Evolutionary conservation across 257 asterid genomes (phyloP).

Genomic region (Solanum clarkiae): DNA sequence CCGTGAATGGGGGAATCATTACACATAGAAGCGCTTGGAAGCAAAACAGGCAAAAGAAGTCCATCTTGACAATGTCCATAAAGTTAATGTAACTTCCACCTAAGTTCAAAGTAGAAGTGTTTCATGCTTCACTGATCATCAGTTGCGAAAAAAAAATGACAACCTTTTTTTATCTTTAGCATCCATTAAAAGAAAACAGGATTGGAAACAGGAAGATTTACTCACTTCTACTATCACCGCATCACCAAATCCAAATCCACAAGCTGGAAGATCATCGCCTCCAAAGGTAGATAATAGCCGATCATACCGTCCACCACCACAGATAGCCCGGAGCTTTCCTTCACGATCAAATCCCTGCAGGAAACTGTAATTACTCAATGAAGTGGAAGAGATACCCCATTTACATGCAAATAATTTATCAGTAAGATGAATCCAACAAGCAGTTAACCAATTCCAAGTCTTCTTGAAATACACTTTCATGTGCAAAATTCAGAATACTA

Average conservation of each 20-base stretch:
- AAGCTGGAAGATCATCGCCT: slow-evolving; percentile 90
- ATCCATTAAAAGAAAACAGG: background rate
- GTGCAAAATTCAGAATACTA: background rate
- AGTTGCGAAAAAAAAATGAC: background rate
- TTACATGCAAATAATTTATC: background rate
- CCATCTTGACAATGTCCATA: background rate
- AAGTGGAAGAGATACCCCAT: background rate
- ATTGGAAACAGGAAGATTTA: background rate
- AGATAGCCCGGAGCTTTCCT: slow-evolving; percentile 89
- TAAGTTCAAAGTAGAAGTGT: background rate
- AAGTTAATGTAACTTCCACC: background rate
- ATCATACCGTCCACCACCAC: slow-evolving; percentile 98
- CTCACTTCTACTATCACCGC: slow-evolving; percentile 96
- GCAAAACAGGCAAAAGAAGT: background rate
- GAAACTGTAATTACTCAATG: background rate
- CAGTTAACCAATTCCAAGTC: background rate
- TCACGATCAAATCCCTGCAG: slow-evolving; percentile 85
- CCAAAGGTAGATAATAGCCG: slow-evolving; percentile 76
- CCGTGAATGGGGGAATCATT: no score
- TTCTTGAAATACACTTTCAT: background rate
- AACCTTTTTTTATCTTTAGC: background rate
- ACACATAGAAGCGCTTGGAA: background rate
- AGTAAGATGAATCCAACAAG: background rate
- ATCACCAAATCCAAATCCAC: slow-evolving; percentile 99
- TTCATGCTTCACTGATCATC: background rate